Base-by-base conservation (phyloP, 2,329 filamentous ascomycete genomes). In the Botrytis porri region DNA sequence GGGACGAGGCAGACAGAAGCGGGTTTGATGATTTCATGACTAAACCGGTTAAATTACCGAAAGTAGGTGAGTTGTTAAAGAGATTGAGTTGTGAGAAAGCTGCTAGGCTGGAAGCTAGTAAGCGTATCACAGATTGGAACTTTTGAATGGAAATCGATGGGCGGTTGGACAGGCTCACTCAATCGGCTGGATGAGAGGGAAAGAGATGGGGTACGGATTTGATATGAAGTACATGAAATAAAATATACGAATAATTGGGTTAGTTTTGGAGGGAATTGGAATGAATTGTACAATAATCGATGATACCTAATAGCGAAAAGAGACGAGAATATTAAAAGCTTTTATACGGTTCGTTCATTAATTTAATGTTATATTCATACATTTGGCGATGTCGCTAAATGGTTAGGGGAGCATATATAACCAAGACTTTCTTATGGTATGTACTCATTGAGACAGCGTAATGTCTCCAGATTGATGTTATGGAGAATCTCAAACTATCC, bases 21-120 rank as follows among this genome's bases (percentile, higher is more conserved):
- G 87, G 87, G 0, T 82, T 88, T n/a, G 86, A 89, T 72, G 75
- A 87, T 39, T 88, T 88, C 65, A 75, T 88, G 16, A 86, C 86
- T 5, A 87, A 87, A 77, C 86, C 86, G 0, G 83, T 87, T 32
- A 74, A 75, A 25, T 77, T 80, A 48, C 70, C 48, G 5, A 76
- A 72, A 62, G 74, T 78, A 59, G 76, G 77, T 32, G 70, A 73
- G 25, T 70, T 78, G 41, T 65, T 78, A 35, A 70, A 70, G 67
- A 73, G 57, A 29, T 41, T 77, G 45, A 75, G 75, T 37, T 59
- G 61, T 41, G 73, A 75, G 54, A 76, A 75, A 48, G 62, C 70
- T n/a, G 51, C 29, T 9, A 51, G 43, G 22, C 39, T 64, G 41
- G 62, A 48, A 43, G 41, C 12, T 39, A 16, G 7, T 7, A 32